phyloP scores from a whole-genome alignment of 768 basidiomycete species.

The Naganishia friedmannii region DNA sequence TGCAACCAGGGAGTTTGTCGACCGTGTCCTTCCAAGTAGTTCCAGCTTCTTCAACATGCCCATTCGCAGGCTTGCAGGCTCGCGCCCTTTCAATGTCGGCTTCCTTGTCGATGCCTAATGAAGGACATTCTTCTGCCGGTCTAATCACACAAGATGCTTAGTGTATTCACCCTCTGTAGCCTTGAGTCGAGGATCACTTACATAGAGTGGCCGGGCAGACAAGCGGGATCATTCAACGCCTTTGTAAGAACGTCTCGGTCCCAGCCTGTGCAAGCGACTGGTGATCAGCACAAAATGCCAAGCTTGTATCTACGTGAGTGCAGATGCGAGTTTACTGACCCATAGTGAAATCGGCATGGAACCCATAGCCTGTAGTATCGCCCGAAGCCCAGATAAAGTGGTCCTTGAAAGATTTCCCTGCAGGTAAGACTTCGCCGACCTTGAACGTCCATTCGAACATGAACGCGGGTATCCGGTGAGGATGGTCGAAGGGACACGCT shows the following conservation, averaged over 20 bases:
- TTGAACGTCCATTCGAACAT: conserved; percentile 36
- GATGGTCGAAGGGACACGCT: conserved; percentile 41
- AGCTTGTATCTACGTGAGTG: no score
- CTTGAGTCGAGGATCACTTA: neutral
- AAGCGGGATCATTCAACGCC: conserved; percentile 55
- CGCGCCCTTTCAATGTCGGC: conserved; percentile 24
- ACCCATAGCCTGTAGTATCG: conserved; percentile 65
- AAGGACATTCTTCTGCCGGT: conserved; percentile 32
- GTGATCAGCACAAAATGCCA: neutral
- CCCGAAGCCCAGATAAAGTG: conserved; percentile 56
- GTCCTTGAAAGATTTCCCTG: conserved; percentile 3
- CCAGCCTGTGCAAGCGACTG: conserved; percentile 55
- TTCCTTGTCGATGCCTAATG: conserved; percentile 33
- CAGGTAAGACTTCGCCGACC: neutral
- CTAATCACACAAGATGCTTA: neutral
- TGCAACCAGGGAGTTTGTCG: conserved; percentile 29
- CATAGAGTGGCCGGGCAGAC: conserved; percentile 22
- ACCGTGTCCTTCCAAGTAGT: neutral
- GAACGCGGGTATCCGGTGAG: conserved; percentile 45
- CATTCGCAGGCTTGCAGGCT: conserved; percentile 31
- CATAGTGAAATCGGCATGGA: conserved; percentile 50
- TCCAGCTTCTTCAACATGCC: conserved; percentile 22
- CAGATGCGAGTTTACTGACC: neutral
- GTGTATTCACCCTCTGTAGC: neutral
- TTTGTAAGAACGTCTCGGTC: conserved; percentile 59